phyloP scores from a whole-genome alignment of 257 asterid genomes.

The Plectranthus barbatus region DNA sequence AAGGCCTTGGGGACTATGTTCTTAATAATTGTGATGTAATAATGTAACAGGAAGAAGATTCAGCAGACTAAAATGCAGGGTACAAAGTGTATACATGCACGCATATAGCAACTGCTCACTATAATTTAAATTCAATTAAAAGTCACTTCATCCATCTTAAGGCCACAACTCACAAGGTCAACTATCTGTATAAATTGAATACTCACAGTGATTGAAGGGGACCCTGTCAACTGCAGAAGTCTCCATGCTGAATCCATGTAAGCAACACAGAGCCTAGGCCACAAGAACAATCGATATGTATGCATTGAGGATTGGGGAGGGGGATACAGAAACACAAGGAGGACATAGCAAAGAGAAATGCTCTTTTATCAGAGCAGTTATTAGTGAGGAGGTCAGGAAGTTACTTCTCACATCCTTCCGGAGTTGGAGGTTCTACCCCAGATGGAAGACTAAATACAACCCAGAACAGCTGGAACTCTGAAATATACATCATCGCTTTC shows the following conservation, averaged over 20 bases:
- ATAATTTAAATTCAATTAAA: background rate
- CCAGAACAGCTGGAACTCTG: slow-evolving; percentile 71
- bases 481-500: slow-evolving; percentile 54
- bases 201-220: slow-evolving; percentile 56
- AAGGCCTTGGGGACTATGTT: background rate
- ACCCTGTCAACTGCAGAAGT: slow-evolving; percentile 47
- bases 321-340: no score
- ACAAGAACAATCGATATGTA: background rate
- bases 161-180: background rate
- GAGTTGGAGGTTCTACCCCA: slow-evolving; percentile 39
- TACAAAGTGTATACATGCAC: background rate
- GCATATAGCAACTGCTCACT: background rate
- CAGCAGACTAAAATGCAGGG: background rate
- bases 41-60: background rate
- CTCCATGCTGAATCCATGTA: slow-evolving; percentile 60
- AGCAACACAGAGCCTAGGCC: slow-evolving; percentile 56
- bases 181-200: background rate
- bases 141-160: background rate
- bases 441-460: slow-evolving; percentile 70
- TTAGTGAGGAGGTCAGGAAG: background rate
- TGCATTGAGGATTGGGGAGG: background rate
- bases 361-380: background rate
- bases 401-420: slow-evolving; percentile 64
- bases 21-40: background rate
- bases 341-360: background rate